Base-by-base conservation (phyloP, 768 basidiomycete species). In the Candolleomyces efflorescens region DNA sequence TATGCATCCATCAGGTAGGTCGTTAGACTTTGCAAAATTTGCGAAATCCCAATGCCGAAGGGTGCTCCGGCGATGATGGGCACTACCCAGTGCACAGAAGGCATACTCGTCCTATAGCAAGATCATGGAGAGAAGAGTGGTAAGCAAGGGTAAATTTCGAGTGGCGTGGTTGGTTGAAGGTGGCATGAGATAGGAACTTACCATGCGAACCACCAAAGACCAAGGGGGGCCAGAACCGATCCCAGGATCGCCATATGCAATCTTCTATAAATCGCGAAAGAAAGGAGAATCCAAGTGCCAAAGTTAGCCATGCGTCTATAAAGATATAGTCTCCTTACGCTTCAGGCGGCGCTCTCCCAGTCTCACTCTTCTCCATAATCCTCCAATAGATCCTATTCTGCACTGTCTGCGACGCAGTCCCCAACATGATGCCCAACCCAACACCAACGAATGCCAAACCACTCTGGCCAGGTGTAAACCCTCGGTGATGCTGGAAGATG, bases 1-100 rank as follows among this genome's bases (percentile, higher is more conserved):
- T 89, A 89, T 13, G 82, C 73, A 64, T 89, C 87, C 80, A 90
- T 85, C 56, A 89, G 75, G 71, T 89, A 89, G 3, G 83, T 82
- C 43, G 84, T 81, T n/a, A 86, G 70, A 46, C 80, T 79, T 62
- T 85, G 80, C 71, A 89, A 74, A 57, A 89, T 81, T 60, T 83
- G 75, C n/a, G 86, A 78, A 56, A 85, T 79, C 15, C 84, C 83
- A 17, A 73, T 66, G 23, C 89, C 90, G 67, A 90, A 90, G 12
- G 87, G 87, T 11, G 82, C 71, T 15, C 82, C 85, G 17, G 82
- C 83, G 39, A 89, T 68, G 67, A 90, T 82, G 12, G 87, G 84
- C 2, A 84, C 82, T 56, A 86, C 80, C 82, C 83, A 89, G 64
- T 82, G 88, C 0, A 85, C 69, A 1, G 72, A 71, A 0, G 82